Percentiles rank a stretch among this genome's conserved stretches.
Conservation (phyloP, 2,329 filamentous ascomycete species). For the Cryphonectria nitschkei region DNA sequence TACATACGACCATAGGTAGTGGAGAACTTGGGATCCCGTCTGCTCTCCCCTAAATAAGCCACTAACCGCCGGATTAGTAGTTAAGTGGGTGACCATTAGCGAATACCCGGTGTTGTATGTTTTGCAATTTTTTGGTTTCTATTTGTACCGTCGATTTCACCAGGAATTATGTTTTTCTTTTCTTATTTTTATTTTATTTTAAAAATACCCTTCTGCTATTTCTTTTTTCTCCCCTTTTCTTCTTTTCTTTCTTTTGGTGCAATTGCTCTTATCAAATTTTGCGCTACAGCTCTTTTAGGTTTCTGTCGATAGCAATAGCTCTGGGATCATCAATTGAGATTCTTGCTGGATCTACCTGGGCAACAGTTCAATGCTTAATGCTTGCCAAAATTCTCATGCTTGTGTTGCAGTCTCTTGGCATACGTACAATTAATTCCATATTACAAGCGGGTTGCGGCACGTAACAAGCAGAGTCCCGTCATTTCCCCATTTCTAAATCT, state of each 20-base stretch:
- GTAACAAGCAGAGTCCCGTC: constrained; percentile 8
- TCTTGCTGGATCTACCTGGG: no score
- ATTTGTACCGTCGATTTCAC: background rate
- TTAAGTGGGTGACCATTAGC: constrained; percentile 1
- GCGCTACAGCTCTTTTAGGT: no score
- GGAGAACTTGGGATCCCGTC: background rate
- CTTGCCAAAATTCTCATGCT: background rate
- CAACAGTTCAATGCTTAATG: background rate
- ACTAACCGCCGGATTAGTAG: constrained; percentile 1
- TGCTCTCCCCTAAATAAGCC: background rate
- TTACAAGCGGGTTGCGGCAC: background rate
- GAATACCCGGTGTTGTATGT: background rate
- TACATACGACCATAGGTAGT: background rate
- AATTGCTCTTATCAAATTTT: no score
- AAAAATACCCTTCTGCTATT: no score
- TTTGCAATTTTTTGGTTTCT: background rate
- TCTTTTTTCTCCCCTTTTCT: no score
- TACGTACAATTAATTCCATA: background rate
- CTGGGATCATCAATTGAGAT: no score
- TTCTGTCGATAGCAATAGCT: no score
- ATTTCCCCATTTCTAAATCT: constrained; percentile 22
- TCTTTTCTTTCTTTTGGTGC: no score
- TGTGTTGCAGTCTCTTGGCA: background rate
- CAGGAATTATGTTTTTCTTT: no score
- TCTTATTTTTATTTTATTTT: no score